A percentile compares a stretch with the other conserved stretches of the same genome.
Conservation (phyloP, 1,139 yeast genomes). For the Saccharomyces pastorianus region DNA sequence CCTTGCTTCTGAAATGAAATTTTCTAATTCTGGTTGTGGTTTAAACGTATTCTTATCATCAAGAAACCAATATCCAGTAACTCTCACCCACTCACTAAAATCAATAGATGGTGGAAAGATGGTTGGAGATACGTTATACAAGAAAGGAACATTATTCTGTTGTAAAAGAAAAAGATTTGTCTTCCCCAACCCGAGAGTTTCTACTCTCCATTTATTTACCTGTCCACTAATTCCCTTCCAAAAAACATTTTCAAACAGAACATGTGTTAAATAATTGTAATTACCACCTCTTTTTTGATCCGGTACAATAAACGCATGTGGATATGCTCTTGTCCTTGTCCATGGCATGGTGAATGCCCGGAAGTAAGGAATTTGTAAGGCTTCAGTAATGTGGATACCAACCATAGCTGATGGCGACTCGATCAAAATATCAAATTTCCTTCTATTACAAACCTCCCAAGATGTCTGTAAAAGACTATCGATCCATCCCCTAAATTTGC, state of each 20-base stretch:
- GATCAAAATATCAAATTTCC: conserved; percentile 67
- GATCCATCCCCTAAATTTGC: conserved; percentile 75
- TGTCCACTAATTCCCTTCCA: conserved; percentile 93
- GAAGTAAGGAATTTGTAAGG: conserved; percentile 78
- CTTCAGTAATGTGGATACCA: conserved; percentile 92
- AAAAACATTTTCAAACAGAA: conserved; percentile 81
- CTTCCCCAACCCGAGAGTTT: conserved; percentile 52
- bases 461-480: conserved; percentile 57
- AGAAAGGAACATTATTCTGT: conserved; percentile 74
- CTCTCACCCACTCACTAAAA: conserved; percentile 88
- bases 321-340: conserved; percentile 92
- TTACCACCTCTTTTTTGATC: conserved; percentile 90
- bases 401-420: conserved; percentile 96
- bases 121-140: conserved; percentile 81
- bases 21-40: conserved; percentile 54
- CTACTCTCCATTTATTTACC: conserved; percentile 79
- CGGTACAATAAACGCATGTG: conserved; percentile 93
- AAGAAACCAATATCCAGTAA: conserved; percentile 93
- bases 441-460: conserved; percentile 71
- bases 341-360: conserved; percentile 98
- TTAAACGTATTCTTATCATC: conserved; percentile 56
- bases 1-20: conserved; percentile 59
- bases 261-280: conserved; percentile 85
- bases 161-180: conserved; percentile 66
- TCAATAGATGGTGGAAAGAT: conserved; percentile 90